Base-by-base conservation (phyloP, 2,329 filamentous ascomycete species). In the Apiospora aurea region DNA sequence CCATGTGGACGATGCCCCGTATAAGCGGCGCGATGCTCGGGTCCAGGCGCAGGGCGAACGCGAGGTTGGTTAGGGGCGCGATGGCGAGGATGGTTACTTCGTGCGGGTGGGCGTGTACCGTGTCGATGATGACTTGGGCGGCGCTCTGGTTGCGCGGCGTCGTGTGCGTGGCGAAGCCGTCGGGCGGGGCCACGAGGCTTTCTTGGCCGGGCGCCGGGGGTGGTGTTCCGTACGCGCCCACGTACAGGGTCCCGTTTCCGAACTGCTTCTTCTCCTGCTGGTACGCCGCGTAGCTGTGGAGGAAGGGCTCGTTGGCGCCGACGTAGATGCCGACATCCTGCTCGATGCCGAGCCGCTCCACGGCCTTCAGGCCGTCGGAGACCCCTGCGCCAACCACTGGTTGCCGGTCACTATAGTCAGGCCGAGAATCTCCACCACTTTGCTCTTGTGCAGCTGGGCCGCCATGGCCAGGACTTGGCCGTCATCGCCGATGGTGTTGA, bases 401-500 rank as follows among this genome's bases (percentile, higher is more conserved):
- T 67, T 67, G 38, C 64, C 64, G 3, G 64, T 67, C 64, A 67
- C 64, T 1, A 44, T 16, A 21, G 64, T 67, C 64, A 67, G 4
- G 64, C 64, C 64, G 21, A 67, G 64, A 14, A 67, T 24, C 2
- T 67, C 38, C 21, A 67, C 10, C 64, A 24, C 8, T 7, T 67
- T 67, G 64, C 43, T 43, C 64, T 46, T 67, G 64, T 67, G 64
- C 5, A 67, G 64, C 38, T 67, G 64, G 38, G 64, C 64, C 2
- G 64, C 64, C 64, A 67, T 67, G 38, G 64, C 64, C 11, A 67
- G 43, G 21, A 26, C 38, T 67, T 67, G 64, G 38, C 64, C 64
- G 38, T 67, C 64, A 44, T 67, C 64, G 64, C 64, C 64, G 13
- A 67, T 67, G 64, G 64, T 67, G 64, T 67, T 67, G 64, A 67